Evolutionary conservation across 768 basidiomycete species (phyloP).

Genomic region (Collybia mongolica): DNA sequence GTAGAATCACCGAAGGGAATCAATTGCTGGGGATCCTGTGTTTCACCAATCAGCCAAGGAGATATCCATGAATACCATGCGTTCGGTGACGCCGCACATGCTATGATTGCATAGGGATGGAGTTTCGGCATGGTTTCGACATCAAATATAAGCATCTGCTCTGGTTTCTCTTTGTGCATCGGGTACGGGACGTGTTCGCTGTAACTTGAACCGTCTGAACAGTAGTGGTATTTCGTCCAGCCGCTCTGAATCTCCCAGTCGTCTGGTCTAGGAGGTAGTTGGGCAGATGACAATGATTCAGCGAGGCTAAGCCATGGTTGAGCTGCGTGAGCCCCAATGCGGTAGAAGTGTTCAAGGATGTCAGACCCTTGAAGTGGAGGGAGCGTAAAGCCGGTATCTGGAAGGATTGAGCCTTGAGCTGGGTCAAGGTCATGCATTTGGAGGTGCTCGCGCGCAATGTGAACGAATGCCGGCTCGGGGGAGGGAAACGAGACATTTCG

Average conservation of each 20-base stretch:
- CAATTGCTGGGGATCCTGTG: slow-evolving; percentile 58
- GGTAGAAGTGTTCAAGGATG: slow-evolving; percentile 87
- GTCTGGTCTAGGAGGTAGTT: slow-evolving; percentile 59
- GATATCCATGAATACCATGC: slow-evolving; percentile 98
- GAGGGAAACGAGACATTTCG: slow-evolving; percentile 60
- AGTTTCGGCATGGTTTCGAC: slow-evolving; percentile 90
- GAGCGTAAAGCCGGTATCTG: slow-evolving; percentile 75
- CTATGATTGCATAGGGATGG: slow-evolving; percentile 83
- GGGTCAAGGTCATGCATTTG: slow-evolving; percentile 80
- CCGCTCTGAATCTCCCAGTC: slow-evolving; percentile 60
- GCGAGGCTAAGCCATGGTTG: slow-evolving; percentile 80
- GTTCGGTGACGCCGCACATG: slow-evolving; percentile 77
- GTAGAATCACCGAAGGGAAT: slow-evolving; percentile 66
- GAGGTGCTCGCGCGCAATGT: slow-evolving; percentile 82
- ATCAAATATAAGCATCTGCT: slow-evolving; percentile 84
- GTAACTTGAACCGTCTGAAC: slow-evolving; percentile 74
- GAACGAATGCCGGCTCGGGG: slow-evolving; percentile 59
- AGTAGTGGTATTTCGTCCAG: slow-evolving; percentile 85
- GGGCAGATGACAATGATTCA: slow-evolving; percentile 45
- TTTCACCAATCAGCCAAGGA: slow-evolving; percentile 80
- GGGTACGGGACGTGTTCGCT: slow-evolving; percentile 71
- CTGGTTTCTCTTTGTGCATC: slow-evolving; percentile 58
- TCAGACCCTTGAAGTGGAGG: slow-evolving; percentile 80
- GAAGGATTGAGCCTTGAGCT: slow-evolving; percentile 75
- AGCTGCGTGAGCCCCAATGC: slow-evolving; percentile 65